Base-by-base conservation (phyloP, 176 grass and related monocot species). In the Aegilops sharonensis region DNA sequence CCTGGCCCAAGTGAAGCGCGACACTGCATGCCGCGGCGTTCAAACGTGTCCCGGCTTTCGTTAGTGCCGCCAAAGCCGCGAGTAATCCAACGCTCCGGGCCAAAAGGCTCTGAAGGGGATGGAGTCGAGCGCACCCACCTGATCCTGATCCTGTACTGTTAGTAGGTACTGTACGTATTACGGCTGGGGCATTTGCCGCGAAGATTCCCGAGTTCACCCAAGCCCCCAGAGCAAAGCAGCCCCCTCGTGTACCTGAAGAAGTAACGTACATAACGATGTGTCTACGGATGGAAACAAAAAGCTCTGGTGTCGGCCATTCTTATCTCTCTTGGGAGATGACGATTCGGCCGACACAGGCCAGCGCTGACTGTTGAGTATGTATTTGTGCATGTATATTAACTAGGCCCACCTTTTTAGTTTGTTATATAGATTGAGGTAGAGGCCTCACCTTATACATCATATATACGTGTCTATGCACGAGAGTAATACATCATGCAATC, bases 201-300 rank as follows among this genome's bases (percentile, higher is more conserved):
- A 83, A 90, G 79, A 83, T 90, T 86, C 84, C 84, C 64, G 63
- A 52, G 14, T 78, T 78, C 88, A 42, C 83, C 47, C 31, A 17
- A 42, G 59, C 11, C 64, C 83, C 35, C 31, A 17, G 24, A 45
- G 9, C 82, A 65, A 34, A 35, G 77, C 61, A 76, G 47, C 27
- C 13, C 35, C 88, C 45, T 83, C 86, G 61, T 85, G 83, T 81
- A 77, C 62, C 11, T 27, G 27, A 27, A 27, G 27, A 27, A 27
- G 27, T 27, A 27, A 27, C 27, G 27, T 27, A 27, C 27, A 27
- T 27, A 27, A 27, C 27, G 27, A 27, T 27, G 27, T 27, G 27
- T 86, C 71, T 77, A 50, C 62, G 31, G 60, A 72, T 81, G 60
- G 4, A 0, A 84, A 89, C 87, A 79, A 47, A 27, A 54, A 17